Evolutionary conservation across 2,329 filamentous ascomycete genomes (phyloP).

Genomic region (Pleomassaria siparia): DNA sequence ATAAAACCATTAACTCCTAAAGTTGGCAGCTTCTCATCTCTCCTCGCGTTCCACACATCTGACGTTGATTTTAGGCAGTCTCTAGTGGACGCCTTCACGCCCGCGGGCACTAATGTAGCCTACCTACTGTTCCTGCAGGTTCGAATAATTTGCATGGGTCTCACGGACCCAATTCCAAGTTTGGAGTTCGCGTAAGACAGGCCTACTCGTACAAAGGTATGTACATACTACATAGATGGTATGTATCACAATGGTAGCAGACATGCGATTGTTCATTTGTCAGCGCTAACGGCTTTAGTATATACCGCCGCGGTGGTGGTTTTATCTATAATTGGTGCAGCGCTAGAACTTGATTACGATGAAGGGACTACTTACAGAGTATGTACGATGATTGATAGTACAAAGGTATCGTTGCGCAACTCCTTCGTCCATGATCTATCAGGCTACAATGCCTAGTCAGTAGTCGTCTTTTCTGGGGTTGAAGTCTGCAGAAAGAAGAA

Average conservation of each 20-base stretch:
- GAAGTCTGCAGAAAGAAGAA: too few relatives aligned
- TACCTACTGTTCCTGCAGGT: conserved; percentile 4
- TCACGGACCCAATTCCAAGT: conserved; percentile 1
- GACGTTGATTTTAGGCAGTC: conserved; percentile 5
- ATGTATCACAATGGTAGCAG: conserved; percentile 15
- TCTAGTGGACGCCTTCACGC: conserved; percentile 5
- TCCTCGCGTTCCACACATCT: conserved; percentile 3
- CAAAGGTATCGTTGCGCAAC: conserved; percentile 4
- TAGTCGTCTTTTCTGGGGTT: too few relatives aligned
- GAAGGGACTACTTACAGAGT: not conserved
- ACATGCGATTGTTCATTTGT: conserved; percentile 17
- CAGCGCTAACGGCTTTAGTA: conserved; percentile 8
- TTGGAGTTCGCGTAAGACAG: not conserved
- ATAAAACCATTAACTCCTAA: conserved; percentile 8
- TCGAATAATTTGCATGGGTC: conserved; percentile 4
- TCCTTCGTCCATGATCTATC: conserved; percentile 7
- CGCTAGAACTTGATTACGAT: not conserved
- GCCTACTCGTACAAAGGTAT: too few relatives aligned
- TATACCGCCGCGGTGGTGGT: conserved; percentile 3
- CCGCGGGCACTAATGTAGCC: too few relatives aligned
- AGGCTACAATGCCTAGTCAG: too few relatives aligned
- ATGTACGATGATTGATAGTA: conserved; percentile 5
- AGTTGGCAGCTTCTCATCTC: conserved; percentile 7
- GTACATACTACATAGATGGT: too few relatives aligned
- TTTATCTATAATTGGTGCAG: not conserved